Percentiles rank a stretch among this genome's conserved stretches.
phyloP scores from a whole-genome alignment of 305 asterid genomes.

The Fraxinus ornus region DNA sequence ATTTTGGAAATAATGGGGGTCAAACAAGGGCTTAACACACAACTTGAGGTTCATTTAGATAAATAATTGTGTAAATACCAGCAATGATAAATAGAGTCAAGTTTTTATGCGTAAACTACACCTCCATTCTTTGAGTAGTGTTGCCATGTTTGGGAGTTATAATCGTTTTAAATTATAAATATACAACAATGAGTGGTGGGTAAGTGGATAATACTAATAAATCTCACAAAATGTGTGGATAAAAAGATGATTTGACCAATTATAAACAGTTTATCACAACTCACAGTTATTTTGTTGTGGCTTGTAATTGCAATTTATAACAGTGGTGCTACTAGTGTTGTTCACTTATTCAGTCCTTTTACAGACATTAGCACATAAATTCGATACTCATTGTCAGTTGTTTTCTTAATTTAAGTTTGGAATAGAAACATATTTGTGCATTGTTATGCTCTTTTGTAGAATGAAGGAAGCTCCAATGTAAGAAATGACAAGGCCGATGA shows the following conservation, averaged over 20 bases:
- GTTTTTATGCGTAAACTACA: not conserved
- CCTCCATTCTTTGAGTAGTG: not conserved
- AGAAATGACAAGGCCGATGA: constrained; percentile 24
- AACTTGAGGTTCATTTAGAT: not conserved
- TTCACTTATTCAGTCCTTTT: not conserved
- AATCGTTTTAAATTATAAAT: not conserved
- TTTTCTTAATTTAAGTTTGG: not conserved
- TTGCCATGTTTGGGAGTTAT: not conserved
- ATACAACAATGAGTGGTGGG: not conserved
- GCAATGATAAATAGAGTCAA: not conserved
- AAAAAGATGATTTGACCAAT: not conserved
- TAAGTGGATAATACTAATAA: not conserved
- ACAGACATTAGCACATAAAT: not conserved
- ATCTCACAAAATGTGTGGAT: not conserved
- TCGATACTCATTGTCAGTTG: not conserved
- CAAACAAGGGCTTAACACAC: not conserved
- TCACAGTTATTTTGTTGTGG: not conserved
- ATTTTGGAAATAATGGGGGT: no score
- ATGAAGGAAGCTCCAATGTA: not conserved
- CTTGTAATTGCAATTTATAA: not conserved
- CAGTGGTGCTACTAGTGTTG: not conserved
- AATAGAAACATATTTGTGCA: not conserved
- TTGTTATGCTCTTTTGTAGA: constrained; percentile 30
- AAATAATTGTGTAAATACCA: not conserved
- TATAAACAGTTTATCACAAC: not conserved